Conservation (phyloP, 192 early-diverging fungal genomes). For the Gamsiella multidivaricata region DNA sequence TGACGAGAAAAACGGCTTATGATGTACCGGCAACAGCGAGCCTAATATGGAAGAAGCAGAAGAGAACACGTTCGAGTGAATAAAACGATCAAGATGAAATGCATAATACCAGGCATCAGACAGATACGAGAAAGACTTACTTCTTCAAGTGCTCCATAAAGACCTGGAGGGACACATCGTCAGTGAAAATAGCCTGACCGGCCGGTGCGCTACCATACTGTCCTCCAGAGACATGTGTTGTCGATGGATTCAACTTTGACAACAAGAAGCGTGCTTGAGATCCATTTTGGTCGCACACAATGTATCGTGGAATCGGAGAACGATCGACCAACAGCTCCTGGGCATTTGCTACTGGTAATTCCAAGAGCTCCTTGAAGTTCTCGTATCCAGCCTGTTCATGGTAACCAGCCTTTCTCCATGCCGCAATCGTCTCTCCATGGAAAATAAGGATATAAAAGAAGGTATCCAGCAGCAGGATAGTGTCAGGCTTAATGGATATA, state of each 20-base stretch:
- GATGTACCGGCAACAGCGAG: slow-evolving; percentile 16
- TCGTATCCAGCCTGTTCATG: slow-evolving; percentile 95
- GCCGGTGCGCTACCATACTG: slow-evolving; percentile 69
- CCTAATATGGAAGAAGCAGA: background rate
- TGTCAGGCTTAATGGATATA: slow-evolving; percentile 96
- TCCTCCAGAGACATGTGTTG: slow-evolving; percentile 85
- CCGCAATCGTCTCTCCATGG: slow-evolving; percentile 97
- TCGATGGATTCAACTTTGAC: slow-evolving; percentile 98
- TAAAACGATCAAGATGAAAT: background rate
- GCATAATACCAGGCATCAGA: background rate
- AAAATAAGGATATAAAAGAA: slow-evolving; percentile 99
- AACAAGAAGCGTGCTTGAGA: slow-evolving; percentile 99
- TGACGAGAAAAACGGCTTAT: background rate
- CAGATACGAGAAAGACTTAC: slow-evolving; percentile 49
- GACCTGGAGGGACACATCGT: slow-evolving; percentile 97
- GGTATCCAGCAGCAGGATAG: slow-evolving; percentile 93
- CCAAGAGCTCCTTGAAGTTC: slow-evolving; percentile 92
- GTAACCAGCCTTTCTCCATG: slow-evolving; percentile 96
- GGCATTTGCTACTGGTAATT: slow-evolving; percentile 89
- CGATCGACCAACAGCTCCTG: slow-evolving; percentile 93
- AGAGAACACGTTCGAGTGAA: background rate
- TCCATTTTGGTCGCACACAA: slow-evolving; percentile 95
- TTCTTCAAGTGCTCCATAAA: slow-evolving; percentile 97
- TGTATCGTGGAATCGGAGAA: slow-evolving; percentile 97
- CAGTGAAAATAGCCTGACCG: slow-evolving; percentile 96